Conservation (phyloP, 2,329 filamentous ascomycete genomes). For the Torrubiella hemipterigena region DNA sequence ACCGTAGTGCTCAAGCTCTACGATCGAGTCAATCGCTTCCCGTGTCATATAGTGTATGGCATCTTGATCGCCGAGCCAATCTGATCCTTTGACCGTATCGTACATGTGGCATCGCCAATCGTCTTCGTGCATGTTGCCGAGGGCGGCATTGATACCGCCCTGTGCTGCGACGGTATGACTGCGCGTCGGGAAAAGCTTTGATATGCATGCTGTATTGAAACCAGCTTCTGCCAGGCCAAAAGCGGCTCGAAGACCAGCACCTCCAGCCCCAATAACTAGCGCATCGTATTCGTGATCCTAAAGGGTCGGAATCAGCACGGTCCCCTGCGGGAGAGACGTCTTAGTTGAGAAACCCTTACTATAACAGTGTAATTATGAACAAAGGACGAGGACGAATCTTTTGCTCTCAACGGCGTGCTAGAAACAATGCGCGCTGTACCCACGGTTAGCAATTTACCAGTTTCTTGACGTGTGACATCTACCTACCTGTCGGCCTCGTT, state of each 20-base stretch:
- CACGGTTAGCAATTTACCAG: no score
- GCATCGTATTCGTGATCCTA: slow-evolving; percentile 98
- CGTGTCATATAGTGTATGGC: slow-evolving; percentile 74
- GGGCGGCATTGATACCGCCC: slow-evolving; percentile 77
- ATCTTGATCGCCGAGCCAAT: slow-evolving; percentile 96
- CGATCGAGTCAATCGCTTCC: slow-evolving; percentile 57
- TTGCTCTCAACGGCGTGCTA: no score
- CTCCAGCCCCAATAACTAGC: slow-evolving; percentile 78
- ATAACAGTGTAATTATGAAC: no score
- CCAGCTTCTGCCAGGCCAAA: slow-evolving; percentile 80
- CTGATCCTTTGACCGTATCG: slow-evolving; percentile 93
- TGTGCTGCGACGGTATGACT: slow-evolving; percentile 73
- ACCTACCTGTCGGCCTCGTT: no score
- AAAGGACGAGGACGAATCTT: no score
- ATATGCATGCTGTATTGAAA: slow-evolving; percentile 81
- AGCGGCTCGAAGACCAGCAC: slow-evolving; percentile 68
- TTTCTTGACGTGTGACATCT: no score
- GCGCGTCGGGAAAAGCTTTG: slow-evolving; percentile 76
- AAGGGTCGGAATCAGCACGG: no score
- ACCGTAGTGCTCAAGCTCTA: slow-evolving; percentile 63
- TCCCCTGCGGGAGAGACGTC: no score
- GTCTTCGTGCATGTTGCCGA: slow-evolving; percentile 94
- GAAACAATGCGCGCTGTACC: no score
- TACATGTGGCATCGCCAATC: slow-evolving; percentile 99
- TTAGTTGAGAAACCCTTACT: no score